Base-by-base conservation (phyloP, 306 rosid species). In the Bauhinia variegata region DNA sequence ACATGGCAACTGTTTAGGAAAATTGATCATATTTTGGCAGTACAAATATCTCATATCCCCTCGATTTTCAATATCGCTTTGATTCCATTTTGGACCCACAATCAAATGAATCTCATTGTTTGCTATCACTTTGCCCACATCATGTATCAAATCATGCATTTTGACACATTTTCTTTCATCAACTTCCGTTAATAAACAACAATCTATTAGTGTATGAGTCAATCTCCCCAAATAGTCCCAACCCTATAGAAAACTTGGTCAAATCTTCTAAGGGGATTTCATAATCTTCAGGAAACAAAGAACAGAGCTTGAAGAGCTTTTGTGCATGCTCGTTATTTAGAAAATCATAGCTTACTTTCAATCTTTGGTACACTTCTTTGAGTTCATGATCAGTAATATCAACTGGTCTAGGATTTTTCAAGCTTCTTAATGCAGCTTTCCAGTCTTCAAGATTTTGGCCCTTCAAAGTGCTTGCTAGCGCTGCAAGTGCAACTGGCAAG, bases 201-300 rank as follows among this genome's bases (percentile, higher is more conserved):
- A 39, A 18, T 60, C 66, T 39, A 38, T 19, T 3, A 60, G 66
- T 3, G 5, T 16, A 12, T 1, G 3, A 16, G 32, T 18, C 6
- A 39, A 10, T n/a, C 5, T 39, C 36, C 33, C 33, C 51, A 19
- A 19, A 7, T 60, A 38, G 8, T 8, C 34, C 50, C 4, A 18
- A 0, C 2, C 66, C 51, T 5, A 12, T 18, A 7, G 0, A 16
- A 41, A 17, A 5, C 11, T 6, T 37, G 4, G 33, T 16, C 12
- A 60, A 60, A 38, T 60, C 66, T 0, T 60, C 66, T 15, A 60
- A 1, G 3, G 10, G 11, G 5, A 60, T 60, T 2, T 60, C 18
- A 37, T 60, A 60, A 42, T 42, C 66, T 60, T 60, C 50, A 5
- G 37, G 36, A 18, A 60, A 60, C 14, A 60, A 6, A 23, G 66